Base-by-base conservation (phyloP, 192 early-diverging fungal species). In the Coemansia guatemalensis region DNA sequence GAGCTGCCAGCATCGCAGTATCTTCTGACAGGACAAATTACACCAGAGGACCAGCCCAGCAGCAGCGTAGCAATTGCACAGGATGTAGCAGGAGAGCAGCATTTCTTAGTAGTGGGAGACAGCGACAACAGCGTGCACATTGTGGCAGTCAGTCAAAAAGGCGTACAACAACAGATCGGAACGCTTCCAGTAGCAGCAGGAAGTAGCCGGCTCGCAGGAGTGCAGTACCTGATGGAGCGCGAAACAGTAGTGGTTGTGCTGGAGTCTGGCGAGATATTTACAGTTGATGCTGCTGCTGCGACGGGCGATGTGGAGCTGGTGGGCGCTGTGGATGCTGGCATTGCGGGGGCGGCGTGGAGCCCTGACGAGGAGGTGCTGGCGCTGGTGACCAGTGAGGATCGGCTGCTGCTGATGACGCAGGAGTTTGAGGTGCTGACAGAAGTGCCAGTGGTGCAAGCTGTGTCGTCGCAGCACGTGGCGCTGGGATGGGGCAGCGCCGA, bases 401-500 rank as follows among this genome's bases (percentile, higher is more conserved):
- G 73, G 52, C 55, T 77, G 35, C 55, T 84, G 30, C 53, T 82
- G 57, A 97, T 99, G 95, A 99, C 94, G 21, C 90, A 92, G 62
- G 91, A 94, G 61, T 96, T 93, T 83, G 91, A 99, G 58, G 86
- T 92, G 0, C 84, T 99, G 39, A 78, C 88, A 6, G 96, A 99
- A 73, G 87, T 89, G 25, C 82, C 85, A 3, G 74, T 97, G 51
- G 78, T 87, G 54, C 86, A 86, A 4, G 88, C 84, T 26, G 83
- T 18, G 92, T 88, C 9, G 88, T 93, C 77, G 92, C 86, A 75
- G 79, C 58, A 20, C 85, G 89, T 95, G 11, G 86, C 82, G 22
- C 84, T 99, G n/a, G 97, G 97, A 48, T 99, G 97, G 97, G 97
- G 97, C 64, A 88, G 85, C 47, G 93, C 92, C 56, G 95, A 96